Base-by-base conservation (phyloP, 495 filamentous ascomycete species). In the Talaromyces proteolyticus region DNA sequence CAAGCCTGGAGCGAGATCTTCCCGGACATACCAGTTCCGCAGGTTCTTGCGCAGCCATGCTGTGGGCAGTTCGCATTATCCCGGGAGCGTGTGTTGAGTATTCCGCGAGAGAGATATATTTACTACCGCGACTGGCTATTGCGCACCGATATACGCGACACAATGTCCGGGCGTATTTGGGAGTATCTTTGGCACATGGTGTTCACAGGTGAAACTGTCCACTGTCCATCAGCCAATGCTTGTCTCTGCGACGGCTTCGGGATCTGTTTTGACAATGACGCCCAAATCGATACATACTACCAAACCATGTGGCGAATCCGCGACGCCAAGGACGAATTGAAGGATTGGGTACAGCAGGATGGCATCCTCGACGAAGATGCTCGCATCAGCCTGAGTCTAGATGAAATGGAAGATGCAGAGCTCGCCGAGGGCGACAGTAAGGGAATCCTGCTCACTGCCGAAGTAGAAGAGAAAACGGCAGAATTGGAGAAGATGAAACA, bases 221-320 rank as follows among this genome's bases (percentile, higher is more conserved):
- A 76, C 37, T 91, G 87, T 57, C 83, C 85, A 11, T 68, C 68
- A 18, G 78, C 85, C 64, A 76, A 82, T 57, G 64, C 84, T 0
- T 92, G 88, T 62, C 86, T 88, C 47, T 92, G 88, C 59, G 84
- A 88, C 51, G 85, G 80, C 16, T 92, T 82, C 44, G 87, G 87
- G 0, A 68, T 84, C n/a, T 92, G 88, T 57, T 92, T 91, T 55
- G 87, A 81, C 4, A 75, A 77, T 1, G 70, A 78, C 17, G 64
- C 70, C 0, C 62, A 76, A 48, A 87, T 74, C 39, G 57, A 74
- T 7, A 56, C 59, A 0, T 88, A 70, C 51, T 63, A 73, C 14
- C 63, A 68, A 22, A 44, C 73, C 26, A 61, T 69, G 26, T 54
- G 62, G 6, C 54, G 70, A 50, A 69, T 68, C 42, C 42, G 66